phyloP scores from a whole-genome alignment of 2,329 filamentous ascomycete genomes.

The Neoscytalidium dimidiatum region DNA sequence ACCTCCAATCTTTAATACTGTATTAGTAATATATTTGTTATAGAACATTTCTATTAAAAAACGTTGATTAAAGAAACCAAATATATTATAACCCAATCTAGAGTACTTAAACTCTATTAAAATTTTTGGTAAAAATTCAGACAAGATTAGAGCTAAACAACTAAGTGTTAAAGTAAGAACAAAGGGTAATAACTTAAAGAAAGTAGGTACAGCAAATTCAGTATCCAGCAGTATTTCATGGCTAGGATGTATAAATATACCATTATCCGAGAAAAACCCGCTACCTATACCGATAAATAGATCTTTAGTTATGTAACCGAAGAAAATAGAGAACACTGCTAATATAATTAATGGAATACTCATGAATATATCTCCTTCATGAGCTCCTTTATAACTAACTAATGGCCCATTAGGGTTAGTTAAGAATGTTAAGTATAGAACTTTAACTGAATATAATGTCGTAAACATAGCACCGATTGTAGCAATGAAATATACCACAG shows the following conservation, averaged over 20 bases:
- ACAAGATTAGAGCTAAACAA: not conserved
- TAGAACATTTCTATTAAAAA: slow-evolving; percentile 39
- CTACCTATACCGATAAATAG: slow-evolving; percentile 32
- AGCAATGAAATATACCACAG: no score
- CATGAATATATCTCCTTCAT: slow-evolving; percentile 32
- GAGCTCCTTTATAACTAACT: slow-evolving; percentile 29
- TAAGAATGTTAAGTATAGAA: no score
- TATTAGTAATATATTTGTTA: slow-evolving; percentile 39
- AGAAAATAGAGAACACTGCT: slow-evolving; percentile 32
- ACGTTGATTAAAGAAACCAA: slow-evolving; percentile 35
- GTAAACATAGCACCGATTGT: no score
- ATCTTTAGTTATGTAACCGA: slow-evolving; percentile 34
- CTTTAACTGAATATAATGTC: no score
- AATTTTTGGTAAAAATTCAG: not conserved
- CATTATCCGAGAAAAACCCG: slow-evolving; percentile 30
- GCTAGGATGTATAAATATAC: slow-evolving; percentile 33
- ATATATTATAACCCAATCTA: slow-evolving; percentile 25
- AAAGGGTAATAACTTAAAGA: slow-evolving; percentile 4
- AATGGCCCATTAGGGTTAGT: no score
- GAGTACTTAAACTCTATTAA: not conserved
- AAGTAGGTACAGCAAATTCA: slow-evolving; percentile 33
- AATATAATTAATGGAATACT: slow-evolving; percentile 30
- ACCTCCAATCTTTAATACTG: slow-evolving; percentile 37
- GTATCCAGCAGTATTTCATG: slow-evolving; percentile 33
- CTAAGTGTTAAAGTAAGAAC: not conserved